Evolutionary conservation across 352 stramenopile genomes (phyloP), one percentile per base, ranked within the genome.

Genomic region (Globisporangium nunn): DNA sequence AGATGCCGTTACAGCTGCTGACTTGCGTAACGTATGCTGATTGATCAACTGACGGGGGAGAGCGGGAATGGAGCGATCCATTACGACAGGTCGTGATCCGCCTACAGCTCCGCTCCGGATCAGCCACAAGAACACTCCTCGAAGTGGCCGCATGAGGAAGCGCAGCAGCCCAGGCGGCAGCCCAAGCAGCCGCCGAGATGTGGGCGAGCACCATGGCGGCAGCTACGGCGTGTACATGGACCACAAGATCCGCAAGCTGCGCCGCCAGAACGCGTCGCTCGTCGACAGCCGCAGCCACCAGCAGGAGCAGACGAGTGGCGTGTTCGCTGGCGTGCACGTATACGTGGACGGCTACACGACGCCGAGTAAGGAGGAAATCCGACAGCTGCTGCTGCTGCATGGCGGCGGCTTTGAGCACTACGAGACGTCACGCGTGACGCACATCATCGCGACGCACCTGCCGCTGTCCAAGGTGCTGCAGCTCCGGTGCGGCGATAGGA

Each of bases 211-310:
- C 68, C 87, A 96, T 63, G 85, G 80, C 61, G 88, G 88, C 15
- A 86, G 70, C 67, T 96, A 90, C 60, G 71, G 86, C 48, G 74
- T 95, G 39, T 97, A 97, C 77, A 96, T 96, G 84, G 61, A 72
- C 2, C 87, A 96, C 67, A 97, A 97, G 71, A 91, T 96, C 60
- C 77, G 91, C 62, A 96, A 96, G 63, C 72, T 97, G 12, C 73
- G 85, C 7, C 57, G 54, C 4, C 82, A 96, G 61, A 93, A 94
- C 59, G 68, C 68, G 8, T 56, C 56, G 18, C 62, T 88, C n/a
- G 41, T 52, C 28, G 39, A 6, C 41, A 52, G 29, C 18, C 14
- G 35, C 39, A 47, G 33, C 33, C 23, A 23, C 23, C 23, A 23
- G 23, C 23, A 23, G 23, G 33, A 43, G 10, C 31, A 55, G 11